Evolutionary conservation across 805 yeast species (phyloP).

Genomic region (Ogataea minuta): DNA sequence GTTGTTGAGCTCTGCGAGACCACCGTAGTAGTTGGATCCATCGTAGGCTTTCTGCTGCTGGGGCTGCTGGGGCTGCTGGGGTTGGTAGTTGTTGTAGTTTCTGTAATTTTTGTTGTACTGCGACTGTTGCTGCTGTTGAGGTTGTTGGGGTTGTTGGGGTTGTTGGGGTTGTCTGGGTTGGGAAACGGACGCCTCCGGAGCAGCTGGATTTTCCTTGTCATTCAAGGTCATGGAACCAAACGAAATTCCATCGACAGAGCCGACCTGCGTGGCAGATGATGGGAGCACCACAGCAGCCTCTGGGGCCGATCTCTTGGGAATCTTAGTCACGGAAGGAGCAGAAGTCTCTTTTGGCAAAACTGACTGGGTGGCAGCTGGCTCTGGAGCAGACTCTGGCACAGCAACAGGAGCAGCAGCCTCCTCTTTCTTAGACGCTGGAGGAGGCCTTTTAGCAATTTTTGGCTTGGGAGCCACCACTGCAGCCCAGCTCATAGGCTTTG

Average conservation of each 20-base stretch:
- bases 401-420: conserved; percentile 10
- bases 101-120: conserved; percentile 20
- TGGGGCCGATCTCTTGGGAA: conserved; percentile 14
- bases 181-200: conserved; percentile 18
- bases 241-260: conserved; percentile 48
- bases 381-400: conserved; percentile 8
- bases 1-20: conserved; percentile 28
- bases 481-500: conserved; percentile 25
- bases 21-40: conserved; percentile 24
- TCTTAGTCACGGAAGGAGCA: conserved; percentile 7
- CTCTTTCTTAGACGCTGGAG: conserved; percentile 18
- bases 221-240: conserved; percentile 52
- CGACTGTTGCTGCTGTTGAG: conserved; percentile 27
- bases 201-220: conserved; percentile 39
- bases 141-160: conserved; percentile 27
- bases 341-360: conserved; percentile 4
- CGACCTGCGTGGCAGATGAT: conserved; percentile 42
- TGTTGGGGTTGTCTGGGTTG: conserved; percentile 21
- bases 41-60: conserved; percentile 19
- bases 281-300: conserved; percentile 45
- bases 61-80: conserved; percentile 17
- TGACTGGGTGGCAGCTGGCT: background rate
- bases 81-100: conserved; percentile 1
- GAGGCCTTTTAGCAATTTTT: conserved; percentile 24
- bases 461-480: conserved; percentile 28